Base-by-base conservation (phyloP, 768 basidiomycete species). In the Lactarius deliciosus region DNA sequence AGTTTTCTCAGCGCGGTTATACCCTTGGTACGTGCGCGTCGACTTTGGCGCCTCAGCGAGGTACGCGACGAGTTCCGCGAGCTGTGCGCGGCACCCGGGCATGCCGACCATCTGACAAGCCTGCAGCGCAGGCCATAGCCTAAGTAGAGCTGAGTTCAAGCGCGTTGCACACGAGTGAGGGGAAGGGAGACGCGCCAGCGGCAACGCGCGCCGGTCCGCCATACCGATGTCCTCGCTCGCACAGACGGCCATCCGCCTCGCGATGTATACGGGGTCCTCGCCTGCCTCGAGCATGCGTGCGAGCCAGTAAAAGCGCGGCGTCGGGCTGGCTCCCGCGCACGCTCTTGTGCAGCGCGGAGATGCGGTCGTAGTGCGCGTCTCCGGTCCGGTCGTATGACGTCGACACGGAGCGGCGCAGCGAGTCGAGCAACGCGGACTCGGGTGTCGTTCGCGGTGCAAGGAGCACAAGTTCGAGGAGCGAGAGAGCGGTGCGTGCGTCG, bases 181-280 rank as follows among this genome's bases (percentile, higher is more conserved):
- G 56, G 25, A n/a, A 55, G 54, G 28, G 28, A 11, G n/a, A 75
- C 84, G 64, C 65, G 88, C 91, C 69, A 93, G 76, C 10, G 90
- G 89, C 11, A 95, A 79, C 0, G 90, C 91, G n/a, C 86, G 82
- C 47, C 80, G 81, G 75, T 94, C 90, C 32, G 91, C 92, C 8
- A 92, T 77, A 0, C 93, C 92, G 47, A 95, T 84, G 73, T 95
- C 93, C 75, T 95, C 93, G 69, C 90, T 91, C 2, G 93, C 92
- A 70, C 90, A 86, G 8, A 92, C 89, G 5, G 90, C 80, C 80
- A 92, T 83, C 62, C 91, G 80, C 41, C 91, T 80, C 7, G 86
- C 88, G 65, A 93, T 82, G 71, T 84, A 94, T 57, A 92, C 71
- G 4, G 92, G 90, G 75, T 94, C 92, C 74, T 93, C 92, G 22